Base-by-base conservation (phyloP, 306 rosid species). In the Dryas drummondii region DNA sequence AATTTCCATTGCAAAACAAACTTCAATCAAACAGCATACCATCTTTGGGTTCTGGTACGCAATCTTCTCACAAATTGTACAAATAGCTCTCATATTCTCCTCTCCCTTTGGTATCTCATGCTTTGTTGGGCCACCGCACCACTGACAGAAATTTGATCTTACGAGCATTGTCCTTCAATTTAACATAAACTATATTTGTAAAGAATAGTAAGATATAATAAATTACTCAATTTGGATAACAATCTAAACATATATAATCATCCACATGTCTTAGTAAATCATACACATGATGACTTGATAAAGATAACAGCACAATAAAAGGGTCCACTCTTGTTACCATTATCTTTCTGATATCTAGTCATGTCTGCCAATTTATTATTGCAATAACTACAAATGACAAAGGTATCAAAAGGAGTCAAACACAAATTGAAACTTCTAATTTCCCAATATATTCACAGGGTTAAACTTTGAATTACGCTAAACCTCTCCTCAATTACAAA, bases 1-100 rank as follows among this genome's bases (percentile, higher is more conserved):
- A 40, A 27, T 44, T 56, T 27, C 46, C 42, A 46, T 15, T 0
- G 57, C 16, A 59, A 56, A 72, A 7, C 16, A 72, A 27, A 58
- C 32, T 46, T 3, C 26, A 58, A n/a, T 46, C 2, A 46, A 41
- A 46, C 14, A 27, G 55, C n/a, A 76, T 77, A 91, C 98, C 98
- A 94, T 91, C 82, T 94, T 94, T 8, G 98, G 98, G 83, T 94
- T 94, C 84, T 90, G 91, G 82, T 91, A 94, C 32, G 94, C 74
- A 81, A 94, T 86, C 79, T 73, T 91, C 62, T 82, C 94, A 77
- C 98, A 94, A 83, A 84, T 66, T 5, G 97, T 94, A 76, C 96
- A 94, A 76, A 91, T 88, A 37, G 94, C 91, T 86, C 97, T 86
- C 73, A 87, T 66, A 53, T 74, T 93, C 84, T 90, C 94, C 83